Conservation (phyloP, 2,329 filamentous ascomycete species). For the Xylariaceae sp. region DNA sequence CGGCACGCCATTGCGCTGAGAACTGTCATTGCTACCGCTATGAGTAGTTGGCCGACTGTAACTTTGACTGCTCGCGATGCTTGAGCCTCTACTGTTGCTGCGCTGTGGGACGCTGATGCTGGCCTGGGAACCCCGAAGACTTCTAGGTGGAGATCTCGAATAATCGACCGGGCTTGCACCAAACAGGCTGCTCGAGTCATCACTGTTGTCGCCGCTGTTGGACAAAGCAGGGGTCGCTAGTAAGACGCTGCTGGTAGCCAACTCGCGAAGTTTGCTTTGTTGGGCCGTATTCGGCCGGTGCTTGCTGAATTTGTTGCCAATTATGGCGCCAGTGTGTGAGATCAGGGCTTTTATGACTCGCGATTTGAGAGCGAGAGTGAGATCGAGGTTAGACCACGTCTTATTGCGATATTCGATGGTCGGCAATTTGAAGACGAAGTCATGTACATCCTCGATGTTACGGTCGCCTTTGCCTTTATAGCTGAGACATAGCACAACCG, state of each 20-base stretch:
- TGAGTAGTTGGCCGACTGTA: slow-evolving; percentile 18
- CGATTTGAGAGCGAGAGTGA: slow-evolving; percentile 88
- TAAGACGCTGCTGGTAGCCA: slow-evolving; percentile 74
- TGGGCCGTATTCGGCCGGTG: slow-evolving; percentile 79
- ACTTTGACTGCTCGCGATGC: slow-evolving; percentile 41
- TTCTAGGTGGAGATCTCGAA: slow-evolving; percentile 54
- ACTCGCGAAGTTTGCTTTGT: slow-evolving; percentile 72
- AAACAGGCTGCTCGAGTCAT: slow-evolving; percentile 53
- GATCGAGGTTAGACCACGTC: slow-evolving; percentile 96
- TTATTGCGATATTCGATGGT: slow-evolving; percentile 97
- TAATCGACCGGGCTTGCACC: slow-evolving; percentile 52
- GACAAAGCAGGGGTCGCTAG: slow-evolving; percentile 40
- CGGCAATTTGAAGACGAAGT: slow-evolving; percentile 94
- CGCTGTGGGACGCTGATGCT: slow-evolving; percentile 36
- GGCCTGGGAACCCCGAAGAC: slow-evolving; percentile 45
- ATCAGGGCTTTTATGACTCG: slow-evolving; percentile 92
- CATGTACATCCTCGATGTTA: slow-evolving; percentile 94
- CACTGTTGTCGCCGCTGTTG: slow-evolving; percentile 46
- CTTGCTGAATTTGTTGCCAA: slow-evolving; percentile 93
- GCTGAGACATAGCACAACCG: slow-evolving; percentile 89
- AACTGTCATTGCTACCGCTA: slow-evolving; percentile 13
- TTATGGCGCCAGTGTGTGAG: slow-evolving; percentile 91
- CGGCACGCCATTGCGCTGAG: slow-evolving; percentile 16
- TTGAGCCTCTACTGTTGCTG: slow-evolving; percentile 49
- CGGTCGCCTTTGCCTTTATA: slow-evolving; percentile 96